A percentile compares a stretch with the other conserved stretches of the same genome.
phyloP scores from a whole-genome alignment of 2,329 filamentous ascomycete genomes.

The Colletotrichum plurivorum region DNA sequence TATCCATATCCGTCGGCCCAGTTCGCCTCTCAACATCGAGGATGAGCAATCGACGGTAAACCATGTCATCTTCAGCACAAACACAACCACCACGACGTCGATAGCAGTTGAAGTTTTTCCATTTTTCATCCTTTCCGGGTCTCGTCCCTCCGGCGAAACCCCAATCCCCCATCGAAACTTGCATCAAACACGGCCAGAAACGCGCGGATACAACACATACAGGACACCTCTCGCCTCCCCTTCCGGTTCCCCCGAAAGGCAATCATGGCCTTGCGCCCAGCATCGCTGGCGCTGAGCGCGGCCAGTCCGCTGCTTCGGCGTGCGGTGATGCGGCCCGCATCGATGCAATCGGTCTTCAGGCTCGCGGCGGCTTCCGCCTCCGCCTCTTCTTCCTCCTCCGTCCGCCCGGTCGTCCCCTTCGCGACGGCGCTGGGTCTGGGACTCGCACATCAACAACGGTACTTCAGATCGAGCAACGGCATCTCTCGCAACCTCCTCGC shows the following conservation, averaged over 20 bases:
- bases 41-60: conserved; percentile 17
- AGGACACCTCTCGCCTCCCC: background rate
- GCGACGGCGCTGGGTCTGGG: conserved; percentile 38
- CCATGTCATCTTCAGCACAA: conserved; percentile 33
- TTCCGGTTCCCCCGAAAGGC: conserved; percentile 16
- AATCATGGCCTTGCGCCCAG: conserved; percentile 40
- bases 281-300: conserved; percentile 39
- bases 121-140: conserved; percentile 5
- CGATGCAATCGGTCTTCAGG: conserved; percentile 39
- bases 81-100: conserved; percentile 18
- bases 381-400: conserved; percentile 9
- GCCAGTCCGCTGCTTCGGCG: conserved; percentile 36
- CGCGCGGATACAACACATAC: background rate
- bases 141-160: conserved; percentile 2
- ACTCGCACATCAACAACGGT: conserved; percentile 41
- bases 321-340: conserved; percentile 32
- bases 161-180: background rate
- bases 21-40: conserved; percentile 35
- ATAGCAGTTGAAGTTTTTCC: conserved; percentile 17
- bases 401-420: conserved; percentile 12
- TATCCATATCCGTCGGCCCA: conserved; percentile 32
- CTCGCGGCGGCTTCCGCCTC: conserved; percentile 23
- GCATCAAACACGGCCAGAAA: background rate
- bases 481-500: conserved; percentile 79
- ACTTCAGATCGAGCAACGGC: conserved; percentile 61